Percentiles rank a stretch among this genome's conserved stretches.
These are phyloP conservation scores for Globisporangium cederbergense DNA, from an alignment of 352 stramenopile genomes.

Conservation along the genomic window DNA sequence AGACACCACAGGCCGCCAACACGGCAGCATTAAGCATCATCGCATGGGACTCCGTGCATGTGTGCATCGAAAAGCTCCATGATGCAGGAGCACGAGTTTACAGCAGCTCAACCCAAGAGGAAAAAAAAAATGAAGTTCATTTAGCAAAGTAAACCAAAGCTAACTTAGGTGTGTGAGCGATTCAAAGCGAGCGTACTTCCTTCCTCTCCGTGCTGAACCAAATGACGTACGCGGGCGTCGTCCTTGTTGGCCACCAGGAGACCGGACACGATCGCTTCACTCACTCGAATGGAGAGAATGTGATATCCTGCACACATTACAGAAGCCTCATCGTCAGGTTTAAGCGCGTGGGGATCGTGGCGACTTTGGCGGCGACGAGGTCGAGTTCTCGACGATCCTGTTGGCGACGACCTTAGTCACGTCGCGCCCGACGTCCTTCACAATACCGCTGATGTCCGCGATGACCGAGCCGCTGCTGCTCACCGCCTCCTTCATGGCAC, in stretches of 20 bases:
- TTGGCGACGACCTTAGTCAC: slow-evolving; percentile 69
- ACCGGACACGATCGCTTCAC: not conserved
- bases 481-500: slow-evolving; percentile 81
- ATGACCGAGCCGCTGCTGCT: slow-evolving; percentile 73
- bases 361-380: slow-evolving; percentile 26
- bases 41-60: not conserved
- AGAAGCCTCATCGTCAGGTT: slow-evolving; percentile 5
- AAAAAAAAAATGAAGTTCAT: slow-evolving; percentile 21
- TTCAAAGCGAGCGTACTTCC: slow-evolving; percentile 1
- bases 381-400: slow-evolving; percentile 68
- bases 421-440: slow-evolving; percentile 72
- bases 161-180: slow-evolving; percentile 31
- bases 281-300: slow-evolving; percentile 5
- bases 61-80: slow-evolving; percentile 1
- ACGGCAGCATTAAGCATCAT: not conserved
- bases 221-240: not conserved
- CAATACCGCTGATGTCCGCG: slow-evolving; percentile 70
- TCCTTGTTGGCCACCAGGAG: not conserved
- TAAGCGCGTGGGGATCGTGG: slow-evolving; percentile 15
- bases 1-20: not conserved
- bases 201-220: not conserved
- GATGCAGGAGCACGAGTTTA: not conserved
- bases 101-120: slow-evolving; percentile 7
- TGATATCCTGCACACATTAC: slow-evolving; percentile 10
- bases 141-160: slow-evolving; percentile 40